Base-by-base conservation (phyloP, 768 basidiomycete genomes). In the Leccinum variicolor region DNA sequence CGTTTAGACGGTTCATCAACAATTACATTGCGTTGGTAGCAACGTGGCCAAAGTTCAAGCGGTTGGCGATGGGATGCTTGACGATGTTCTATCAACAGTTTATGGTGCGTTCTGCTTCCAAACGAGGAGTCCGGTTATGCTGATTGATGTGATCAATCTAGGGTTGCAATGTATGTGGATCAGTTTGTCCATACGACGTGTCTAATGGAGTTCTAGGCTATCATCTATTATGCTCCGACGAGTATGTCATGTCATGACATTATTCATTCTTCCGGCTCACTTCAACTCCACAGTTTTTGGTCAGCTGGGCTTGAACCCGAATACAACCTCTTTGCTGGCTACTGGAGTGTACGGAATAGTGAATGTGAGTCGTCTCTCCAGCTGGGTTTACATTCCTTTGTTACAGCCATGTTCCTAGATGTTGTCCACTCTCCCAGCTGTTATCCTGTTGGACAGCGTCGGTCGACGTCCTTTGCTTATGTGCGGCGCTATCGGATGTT, bases 401-500 rank as follows among this genome's bases (percentile, higher is more conserved):
- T 28, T 36, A 19, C 26, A 48, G 47, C 45, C 21, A 15, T 52
- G 53, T 21, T 56, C 58, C 33, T 65, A 75, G 73, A 66, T 61
- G 28, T 36, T 76, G 33, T 63, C 72, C 26, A 76, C 75, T 28
- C 59, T 76, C 17, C 73, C 75, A 2, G 75, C 76, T 47, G 55
- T 76, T 31, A 21, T 73, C n/a, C 36, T 73, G 7, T 64, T 77
- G 25, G 77, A 78, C 57, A 73, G 57, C 21, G 64, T 77, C 11
- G 77, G 77, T 15, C 65, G 77, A 39, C 75, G 75, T 28, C 76
- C 76, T 8, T 53, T 77, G 10, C 56, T 78, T 33, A 76, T 78
- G 58, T 70, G 59, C 5, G 77, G 77, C 3, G 75, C 77, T 23
- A 62, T 59, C n/a, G 77, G 76, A 17, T 72, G 71, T 25, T 62